Percentiles rank a stretch among this genome's conserved stretches.
Conservation (phyloP, 202 grass and related monocot species). For the Schoenoplectus triqueter region DNA sequence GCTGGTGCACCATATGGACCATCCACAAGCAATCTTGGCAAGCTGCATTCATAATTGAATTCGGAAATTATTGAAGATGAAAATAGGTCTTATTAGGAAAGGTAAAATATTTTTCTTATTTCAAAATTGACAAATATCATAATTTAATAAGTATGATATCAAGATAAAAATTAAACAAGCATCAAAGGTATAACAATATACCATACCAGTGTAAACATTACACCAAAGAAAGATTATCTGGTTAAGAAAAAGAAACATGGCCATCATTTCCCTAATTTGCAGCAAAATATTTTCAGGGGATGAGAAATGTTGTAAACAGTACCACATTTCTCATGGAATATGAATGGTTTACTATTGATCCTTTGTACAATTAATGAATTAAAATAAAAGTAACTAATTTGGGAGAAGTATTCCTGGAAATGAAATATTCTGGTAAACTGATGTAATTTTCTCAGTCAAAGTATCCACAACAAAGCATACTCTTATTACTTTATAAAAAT, state of each 20-base stretch:
- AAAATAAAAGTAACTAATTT: too few species aligned
- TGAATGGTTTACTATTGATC: neutral
- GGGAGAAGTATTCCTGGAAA: too few species aligned
- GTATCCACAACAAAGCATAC: neutral
- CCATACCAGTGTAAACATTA: neutral
- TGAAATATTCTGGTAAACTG: neutral
- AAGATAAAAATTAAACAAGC: neutral
- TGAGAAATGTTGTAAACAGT: too few species aligned
- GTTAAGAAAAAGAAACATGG: neutral
- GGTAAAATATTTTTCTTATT: neutral
- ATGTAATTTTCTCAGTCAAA: neutral
- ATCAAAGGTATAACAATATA: neutral
- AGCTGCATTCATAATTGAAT: conserved; percentile 46
- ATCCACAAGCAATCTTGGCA: conserved; percentile 89
- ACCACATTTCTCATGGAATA: too few species aligned
- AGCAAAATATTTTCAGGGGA: neutral
- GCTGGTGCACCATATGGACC: conserved; percentile 93
- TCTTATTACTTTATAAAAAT: neutral
- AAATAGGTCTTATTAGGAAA: neutral
- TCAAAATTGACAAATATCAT: neutral
- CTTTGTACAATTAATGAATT: too few species aligned
- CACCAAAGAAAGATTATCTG: neutral
- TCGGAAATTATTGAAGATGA: neutral
- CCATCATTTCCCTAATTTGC: neutral
- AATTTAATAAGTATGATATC: neutral